A percentile compares a stretch with the other conserved stretches of the same genome.
phyloP scores from a whole-genome alignment of 2,329 filamentous ascomycete species.

The Xylariaceae sp. region DNA sequence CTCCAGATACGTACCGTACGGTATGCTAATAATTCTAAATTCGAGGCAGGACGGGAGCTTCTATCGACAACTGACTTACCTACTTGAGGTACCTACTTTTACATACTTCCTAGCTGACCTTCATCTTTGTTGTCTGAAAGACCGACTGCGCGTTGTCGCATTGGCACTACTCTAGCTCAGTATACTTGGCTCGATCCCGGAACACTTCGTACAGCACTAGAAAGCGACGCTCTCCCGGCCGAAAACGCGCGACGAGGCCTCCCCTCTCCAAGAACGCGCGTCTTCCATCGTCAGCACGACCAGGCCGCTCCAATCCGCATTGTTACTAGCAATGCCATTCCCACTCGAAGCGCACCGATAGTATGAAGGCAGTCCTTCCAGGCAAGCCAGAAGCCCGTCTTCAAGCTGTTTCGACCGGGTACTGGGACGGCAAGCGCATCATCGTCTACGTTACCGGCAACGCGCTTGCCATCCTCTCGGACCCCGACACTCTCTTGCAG shows the following conservation, averaged over 20 bases:
- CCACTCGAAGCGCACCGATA: slow-evolving; percentile 17
- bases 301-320: no score
- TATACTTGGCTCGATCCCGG: no score
- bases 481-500: slow-evolving; percentile 68
- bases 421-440: slow-evolving; percentile 31
- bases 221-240: slow-evolving; percentile 3
- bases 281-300: no score
- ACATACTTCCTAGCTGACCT: no score
- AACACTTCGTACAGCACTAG: slow-evolving; percentile 1
- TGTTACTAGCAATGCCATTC: slow-evolving; percentile 19
- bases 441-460: slow-evolving; percentile 78
- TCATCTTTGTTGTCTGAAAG: no score
- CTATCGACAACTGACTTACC: no score
- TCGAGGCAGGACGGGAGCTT: no score
- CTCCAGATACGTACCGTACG: no score
- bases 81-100: no score
- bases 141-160: no score
- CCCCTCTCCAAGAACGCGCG: slow-evolving; percentile 9
- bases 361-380: slow-evolving; percentile 41
- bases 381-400: slow-evolving; percentile 40
- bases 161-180: no score
- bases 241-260: slow-evolving; percentile 1
- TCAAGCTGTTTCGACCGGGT: slow-evolving; percentile 39
- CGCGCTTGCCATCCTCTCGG: slow-evolving; percentile 75
- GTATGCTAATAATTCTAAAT: no score